Base-by-base conservation (phyloP, 257 asterid species). In the Solanum pimpinellifolium region DNA sequence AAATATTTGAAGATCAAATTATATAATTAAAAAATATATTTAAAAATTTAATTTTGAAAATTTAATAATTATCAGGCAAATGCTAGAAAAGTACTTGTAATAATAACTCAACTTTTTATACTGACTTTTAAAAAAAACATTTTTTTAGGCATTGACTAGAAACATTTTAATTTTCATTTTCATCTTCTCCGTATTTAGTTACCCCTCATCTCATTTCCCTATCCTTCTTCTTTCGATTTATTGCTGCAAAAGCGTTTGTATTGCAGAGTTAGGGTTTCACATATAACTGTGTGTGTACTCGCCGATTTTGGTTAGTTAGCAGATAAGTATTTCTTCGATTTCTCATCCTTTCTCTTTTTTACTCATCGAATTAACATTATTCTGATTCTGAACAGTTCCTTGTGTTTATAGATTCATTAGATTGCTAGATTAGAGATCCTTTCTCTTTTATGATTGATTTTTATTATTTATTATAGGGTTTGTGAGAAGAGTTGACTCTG, bases 401-500 rank as follows among this genome's bases (percentile, higher is more conserved):
- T 74, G 25, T 74, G 7, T 76, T 6, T 29, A 77, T 52, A 52
- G 62, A 52, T 14, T 27, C 33, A 37, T 21, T 74, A 56, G 65
- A 56, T 18, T 56, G n/a, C 11, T 56, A 14, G 29, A 46, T 25
- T 44, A 46, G 35, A 78, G 27, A 46, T 78, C 42, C 42, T 78
- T 46, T 31, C 9, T 25, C 1, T 4, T 18, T 41, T 65, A 5
- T 25, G n/a, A 11, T 33, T 33, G 56, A 33, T 83, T 16, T 62
- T 70, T 56, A 18, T 85, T 49, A 86, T 59, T 77, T 83, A 62
- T 81, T 27, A 46, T 90, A 88, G 92, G 92, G 90, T 88, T 88
- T 90, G 77, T 62, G 14, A 4, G 70, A 56, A 76, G 20, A 35
- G 78, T 69, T 85, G 76, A 85, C 77, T 81, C 86, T 46, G 60